phyloP scores from a whole-genome alignment of 2,329 filamentous ascomycete genomes.

The Apiospora koreana region DNA sequence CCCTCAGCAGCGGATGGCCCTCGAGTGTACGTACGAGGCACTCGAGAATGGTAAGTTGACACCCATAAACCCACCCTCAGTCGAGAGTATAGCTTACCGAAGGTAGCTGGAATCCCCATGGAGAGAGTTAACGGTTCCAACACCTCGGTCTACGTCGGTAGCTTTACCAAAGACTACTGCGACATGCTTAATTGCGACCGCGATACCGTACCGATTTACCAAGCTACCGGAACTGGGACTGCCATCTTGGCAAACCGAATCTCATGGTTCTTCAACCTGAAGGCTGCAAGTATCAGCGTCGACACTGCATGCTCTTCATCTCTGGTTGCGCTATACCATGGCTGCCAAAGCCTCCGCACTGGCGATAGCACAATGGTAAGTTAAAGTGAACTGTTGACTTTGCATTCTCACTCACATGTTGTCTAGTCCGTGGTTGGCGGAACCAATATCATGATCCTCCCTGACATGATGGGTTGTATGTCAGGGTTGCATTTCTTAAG shows the following conservation, averaged over 20 bases:
- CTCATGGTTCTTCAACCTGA: constrained; percentile 10
- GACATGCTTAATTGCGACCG: not conserved
- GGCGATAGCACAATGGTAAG: constrained; percentile 11
- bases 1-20: not conserved
- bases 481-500: constrained; percentile 40
- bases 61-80: not conserved
- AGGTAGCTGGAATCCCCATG: not conserved
- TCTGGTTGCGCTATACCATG: constrained; percentile 10
- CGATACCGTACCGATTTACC: not conserved
- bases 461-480: constrained; percentile 23
- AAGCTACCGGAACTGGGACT: not conserved
- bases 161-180: not conserved
- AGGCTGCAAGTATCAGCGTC: constrained; percentile 8
- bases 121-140: not conserved
- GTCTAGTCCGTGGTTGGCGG: constrained; percentile 38
- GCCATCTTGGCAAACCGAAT: constrained; percentile 5
- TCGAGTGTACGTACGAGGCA: not conserved
- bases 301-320: constrained; percentile 14
- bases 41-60: not conserved
- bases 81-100: not conserved
- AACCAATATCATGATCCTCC: constrained; percentile 36
- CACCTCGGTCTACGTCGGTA: not conserved
- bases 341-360: constrained; percentile 1
- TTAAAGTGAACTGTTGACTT: not conserved
- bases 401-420: not conserved